These are phyloP conservation scores for Chlamydomonas eustigma DNA, from an alignment of 139 green algal genomes.

Conservation along the genomic window DNA sequence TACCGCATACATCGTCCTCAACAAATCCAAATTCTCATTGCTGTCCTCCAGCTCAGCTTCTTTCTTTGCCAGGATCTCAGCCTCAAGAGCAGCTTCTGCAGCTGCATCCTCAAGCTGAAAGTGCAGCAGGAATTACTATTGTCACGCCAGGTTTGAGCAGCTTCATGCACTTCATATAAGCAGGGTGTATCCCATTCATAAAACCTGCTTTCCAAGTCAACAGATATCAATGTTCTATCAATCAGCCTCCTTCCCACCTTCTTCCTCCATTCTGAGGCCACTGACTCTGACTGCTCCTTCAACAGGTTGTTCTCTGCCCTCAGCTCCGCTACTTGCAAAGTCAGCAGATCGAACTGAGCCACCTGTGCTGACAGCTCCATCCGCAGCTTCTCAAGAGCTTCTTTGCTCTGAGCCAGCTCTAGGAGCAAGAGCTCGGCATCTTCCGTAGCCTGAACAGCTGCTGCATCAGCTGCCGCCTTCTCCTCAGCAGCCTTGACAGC, in stretches of 20 bases:
- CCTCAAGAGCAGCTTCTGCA: neutral
- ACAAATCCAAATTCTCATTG: neutral
- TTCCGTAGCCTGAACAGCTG: no score
- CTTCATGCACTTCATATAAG: no score
- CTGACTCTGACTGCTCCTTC: no score
- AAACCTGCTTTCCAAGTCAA: no score
- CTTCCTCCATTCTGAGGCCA: neutral
- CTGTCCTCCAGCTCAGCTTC: neutral
- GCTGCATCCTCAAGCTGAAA: neutral
- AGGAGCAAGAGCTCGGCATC: neutral
- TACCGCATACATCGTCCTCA: neutral
- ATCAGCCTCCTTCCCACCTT: neutral
- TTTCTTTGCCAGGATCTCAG: neutral
- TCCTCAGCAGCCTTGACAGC: neutral
- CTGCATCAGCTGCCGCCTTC: neutral
- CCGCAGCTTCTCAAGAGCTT: neutral
- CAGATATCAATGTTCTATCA: no score
- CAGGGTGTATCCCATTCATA: no score
- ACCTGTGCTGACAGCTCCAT: no score
- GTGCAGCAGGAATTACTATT: no score
- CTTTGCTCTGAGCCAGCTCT: neutral
- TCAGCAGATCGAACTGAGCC: no score
- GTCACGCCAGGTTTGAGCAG: no score
- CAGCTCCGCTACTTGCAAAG: no score
- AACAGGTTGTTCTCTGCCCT: no score